Percentiles rank a stretch among this genome's conserved stretches.
Conservation (phyloP, 306 rosid species). For the Cucurbita maxima region DNA sequence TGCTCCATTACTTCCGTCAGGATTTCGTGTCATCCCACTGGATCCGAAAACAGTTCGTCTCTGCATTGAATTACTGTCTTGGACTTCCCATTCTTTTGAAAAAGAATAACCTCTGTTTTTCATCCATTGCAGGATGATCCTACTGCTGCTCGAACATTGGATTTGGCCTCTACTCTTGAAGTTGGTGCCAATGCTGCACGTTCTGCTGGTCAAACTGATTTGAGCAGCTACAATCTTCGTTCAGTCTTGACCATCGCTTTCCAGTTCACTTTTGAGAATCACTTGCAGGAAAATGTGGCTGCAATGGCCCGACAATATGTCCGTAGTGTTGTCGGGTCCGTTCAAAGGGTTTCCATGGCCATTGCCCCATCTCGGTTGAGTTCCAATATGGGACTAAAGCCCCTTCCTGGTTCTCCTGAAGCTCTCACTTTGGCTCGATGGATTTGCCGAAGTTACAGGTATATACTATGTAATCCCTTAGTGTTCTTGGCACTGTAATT, state of each 20-base stretch:
- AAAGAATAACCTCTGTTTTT: not conserved
- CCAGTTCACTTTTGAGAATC: conserved; percentile 84
- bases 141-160: conserved; percentile 53
- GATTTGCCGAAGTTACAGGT: conserved; percentile 81
- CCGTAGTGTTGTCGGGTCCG: conserved; percentile 84
- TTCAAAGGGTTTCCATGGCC: conserved; percentile 98
- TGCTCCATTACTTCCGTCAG: conserved; percentile 80
- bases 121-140: conserved; percentile 45
- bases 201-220: conserved; percentile 38
- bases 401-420: conserved; percentile 82
- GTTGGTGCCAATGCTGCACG: conserved; percentile 57
- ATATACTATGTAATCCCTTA: not conserved
- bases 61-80: not conserved
- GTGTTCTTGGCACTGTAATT: not conserved
- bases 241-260: conserved; percentile 91
- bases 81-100: too few relatives aligned
- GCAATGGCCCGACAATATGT: conserved; percentile 98
- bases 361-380: conserved; percentile 67
- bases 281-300: conserved; percentile 74
- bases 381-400: conserved; percentile 51
- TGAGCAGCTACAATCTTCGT: conserved; percentile 48
- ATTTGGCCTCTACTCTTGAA: conserved; percentile 85
- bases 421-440: conserved; percentile 81
- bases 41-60: conserved; percentile 65
- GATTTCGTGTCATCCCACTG: conserved; percentile 84